Conservation (phyloP, 352 stramenopile genomes). For the Phytophthora sp. region DNA sequence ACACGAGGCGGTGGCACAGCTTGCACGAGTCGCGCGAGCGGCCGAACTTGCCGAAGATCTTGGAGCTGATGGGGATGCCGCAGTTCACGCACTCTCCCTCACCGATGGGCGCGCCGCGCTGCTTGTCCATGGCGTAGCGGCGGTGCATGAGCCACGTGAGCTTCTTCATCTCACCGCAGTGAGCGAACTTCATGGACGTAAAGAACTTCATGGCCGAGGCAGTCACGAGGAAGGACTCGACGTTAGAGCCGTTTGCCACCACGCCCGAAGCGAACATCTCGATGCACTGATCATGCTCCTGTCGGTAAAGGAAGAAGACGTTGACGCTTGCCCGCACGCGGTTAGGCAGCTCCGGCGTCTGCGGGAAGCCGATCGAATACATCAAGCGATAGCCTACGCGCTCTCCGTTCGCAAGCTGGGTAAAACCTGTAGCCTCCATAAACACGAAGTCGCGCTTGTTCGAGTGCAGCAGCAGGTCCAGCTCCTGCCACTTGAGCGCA, state of each 20-base stretch:
- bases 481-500: slow-evolving; percentile 41
- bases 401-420: slow-evolving; percentile 33
- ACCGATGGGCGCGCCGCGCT: slow-evolving; percentile 19
- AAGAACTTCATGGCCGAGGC: slow-evolving; percentile 41
- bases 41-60: slow-evolving; percentile 39
- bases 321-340: slow-evolving; percentile 33
- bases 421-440: slow-evolving; percentile 45
- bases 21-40: slow-evolving; percentile 42
- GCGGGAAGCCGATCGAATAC: slow-evolving; percentile 47
- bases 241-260: slow-evolving; percentile 28
- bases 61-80: slow-evolving; percentile 34
- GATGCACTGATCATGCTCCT: slow-evolving; percentile 33
- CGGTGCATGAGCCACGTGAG: slow-evolving; percentile 48
- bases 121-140: slow-evolving; percentile 30
- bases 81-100: slow-evolving; percentile 42
- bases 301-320: slow-evolving; percentile 43
- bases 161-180: slow-evolving; percentile 51
- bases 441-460: slow-evolving; percentile 51
- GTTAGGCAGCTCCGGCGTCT: slow-evolving; percentile 35
- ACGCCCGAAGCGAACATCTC: slow-evolving; percentile 37
- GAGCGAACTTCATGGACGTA: slow-evolving; percentile 32
- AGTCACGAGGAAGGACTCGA: slow-evolving; percentile 35
- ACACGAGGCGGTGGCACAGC: slow-evolving; percentile 40
- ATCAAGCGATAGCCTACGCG: slow-evolving; percentile 45
- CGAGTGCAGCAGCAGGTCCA: slow-evolving; percentile 31